A percentile compares a stretch with the other conserved stretches of the same genome.
Evolutionary conservation across 352 stramenopile species (phyloP).

Genomic region (Phytophthora chlamydospora): DNA sequence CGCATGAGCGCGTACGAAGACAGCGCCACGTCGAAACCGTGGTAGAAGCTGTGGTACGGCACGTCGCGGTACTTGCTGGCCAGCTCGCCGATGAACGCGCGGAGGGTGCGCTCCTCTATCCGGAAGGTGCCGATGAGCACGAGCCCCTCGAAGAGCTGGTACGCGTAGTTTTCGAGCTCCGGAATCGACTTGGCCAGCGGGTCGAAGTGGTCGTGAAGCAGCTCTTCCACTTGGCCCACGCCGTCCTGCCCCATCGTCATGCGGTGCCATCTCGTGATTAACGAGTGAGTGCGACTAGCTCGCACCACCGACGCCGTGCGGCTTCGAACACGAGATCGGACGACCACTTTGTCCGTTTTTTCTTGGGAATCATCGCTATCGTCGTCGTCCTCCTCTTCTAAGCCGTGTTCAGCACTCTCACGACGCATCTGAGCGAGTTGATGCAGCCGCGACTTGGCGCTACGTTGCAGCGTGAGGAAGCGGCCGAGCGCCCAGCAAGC

Average conservation of each 20-base stretch:
- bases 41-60: slow-evolving; percentile 89
- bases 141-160: slow-evolving; percentile 67
- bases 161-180: slow-evolving; percentile 65
- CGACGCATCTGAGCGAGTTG: slow-evolving; percentile 15
- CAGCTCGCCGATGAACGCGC: slow-evolving; percentile 61
- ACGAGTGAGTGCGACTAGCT: slow-evolving; percentile 47
- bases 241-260: slow-evolving; percentile 53
- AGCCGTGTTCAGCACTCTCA: slow-evolving; percentile 25
- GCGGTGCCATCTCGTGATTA: slow-evolving; percentile 69
- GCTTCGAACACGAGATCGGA: slow-evolving; percentile 33
- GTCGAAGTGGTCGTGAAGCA: slow-evolving; percentile 65
- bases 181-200: slow-evolving; percentile 59
- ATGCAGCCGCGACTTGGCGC: slow-evolving; percentile 17
- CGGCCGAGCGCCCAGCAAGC: slow-evolving; percentile 65
- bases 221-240: slow-evolving; percentile 41
- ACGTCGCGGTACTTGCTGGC: slow-evolving; percentile 68
- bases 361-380: slow-evolving; percentile 18
- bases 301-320: slow-evolving; percentile 52
- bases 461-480: slow-evolving; percentile 48
- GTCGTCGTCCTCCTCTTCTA: slow-evolving; percentile 45
- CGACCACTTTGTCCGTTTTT: slow-evolving; percentile 16
- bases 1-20: slow-evolving; percentile 69
- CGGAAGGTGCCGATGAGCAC: slow-evolving; percentile 72
- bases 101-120: slow-evolving; percentile 54
- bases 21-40: slow-evolving; percentile 83